Percentiles rank a stretch among this genome's conserved stretches.
Conservation (phyloP, 805 yeast genomes). For the Lachancea cidri region DNA sequence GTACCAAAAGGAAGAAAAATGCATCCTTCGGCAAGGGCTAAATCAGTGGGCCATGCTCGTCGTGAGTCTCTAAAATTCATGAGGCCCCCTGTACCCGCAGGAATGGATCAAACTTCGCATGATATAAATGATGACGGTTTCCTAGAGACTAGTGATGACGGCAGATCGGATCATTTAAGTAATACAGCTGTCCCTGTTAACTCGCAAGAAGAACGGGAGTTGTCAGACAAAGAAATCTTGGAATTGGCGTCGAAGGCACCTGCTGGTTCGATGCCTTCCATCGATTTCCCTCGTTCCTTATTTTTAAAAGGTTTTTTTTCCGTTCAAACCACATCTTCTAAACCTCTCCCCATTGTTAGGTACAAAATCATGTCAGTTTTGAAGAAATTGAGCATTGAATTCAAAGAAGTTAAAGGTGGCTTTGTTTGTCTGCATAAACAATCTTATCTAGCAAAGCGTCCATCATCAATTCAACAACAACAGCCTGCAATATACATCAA, state of each 20-base stretch:
- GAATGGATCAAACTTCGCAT: slow-evolving; percentile 31
- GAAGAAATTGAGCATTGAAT: slow-evolving; percentile 70
- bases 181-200: slow-evolving; percentile 4
- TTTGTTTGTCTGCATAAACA: slow-evolving; percentile 70
- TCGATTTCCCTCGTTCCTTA: slow-evolving; percentile 86
- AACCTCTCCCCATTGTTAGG: slow-evolving; percentile 83
- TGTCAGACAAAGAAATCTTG: slow-evolving; percentile 46
- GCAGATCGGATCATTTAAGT: slow-evolving; percentile 47
- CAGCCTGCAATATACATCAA: slow-evolving; percentile 10
- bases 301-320: slow-evolving; percentile 90
- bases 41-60: slow-evolving; percentile 67
- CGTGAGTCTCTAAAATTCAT: slow-evolving; percentile 47
- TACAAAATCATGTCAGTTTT: slow-evolving; percentile 76
- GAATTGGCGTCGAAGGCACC: slow-evolving; percentile 51
- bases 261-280: slow-evolving; percentile 84
- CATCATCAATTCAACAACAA: slow-evolving; percentile 3
- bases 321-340: slow-evolving; percentile 91
- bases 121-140: slow-evolving; percentile 39
- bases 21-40: slow-evolving; percentile 86
- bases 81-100: slow-evolving; percentile 32
- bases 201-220: slow-evolving; percentile 23
- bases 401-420: slow-evolving; percentile 89
- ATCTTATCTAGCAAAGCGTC: slow-evolving; percentile 7
- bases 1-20: slow-evolving; percentile 31
- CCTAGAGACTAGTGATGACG: slow-evolving; percentile 41